Evolutionary conservation across 345 rosid species (phyloP), one percentile per base, ranked within the genome.

Genomic region (Gossypium anomalum): DNA sequence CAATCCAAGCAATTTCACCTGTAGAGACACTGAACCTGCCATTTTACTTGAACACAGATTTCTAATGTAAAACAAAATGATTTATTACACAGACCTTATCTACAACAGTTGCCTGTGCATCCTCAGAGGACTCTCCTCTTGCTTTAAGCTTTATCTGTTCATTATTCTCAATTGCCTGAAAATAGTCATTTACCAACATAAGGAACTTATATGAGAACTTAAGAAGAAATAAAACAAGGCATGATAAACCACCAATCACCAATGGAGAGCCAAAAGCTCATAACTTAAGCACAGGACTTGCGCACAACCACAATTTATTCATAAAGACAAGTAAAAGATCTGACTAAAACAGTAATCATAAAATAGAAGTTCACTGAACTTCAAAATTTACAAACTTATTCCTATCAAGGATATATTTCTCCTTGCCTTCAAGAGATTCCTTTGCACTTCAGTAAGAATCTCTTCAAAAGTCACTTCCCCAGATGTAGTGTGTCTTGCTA

Each of bases 111-210:
- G 85, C 86, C 49, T 64, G 86, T 71, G 80, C 81, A 80, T 83
- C 88, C 78, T 88, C 97, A 74, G 86, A 81, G 43, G 86, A 67
- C 68, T 89, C 98, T 82, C 90, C 86, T 85, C 87, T 90, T 79
- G 94, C 85, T 87, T 82, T 86, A 76, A 80, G 85, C 78, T 77
- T 92, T 86, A 82, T 80, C 80, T 89, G 92, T 78, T 93, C 98
- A 70, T 92, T 91, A 82, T 87, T 83, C 76, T 91, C 94, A 48
- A 76, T 65, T 41, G 93, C 85, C 99, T 95, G 84, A 83, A 75
- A 77, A 69, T 29, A 74, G 79, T 67, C 52, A 62, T 51, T 63
- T 19, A 47, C 47, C 60, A 68, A 57, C 74, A 78, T 57, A 77
- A 64, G 76, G 22, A 80, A 27, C 3, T 47, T 14, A 55, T 12